These are phyloP conservation scores for Pyrus bretschneideri DNA, from an alignment of 306 rosid genomes.

Conservation along the genomic window DNA sequence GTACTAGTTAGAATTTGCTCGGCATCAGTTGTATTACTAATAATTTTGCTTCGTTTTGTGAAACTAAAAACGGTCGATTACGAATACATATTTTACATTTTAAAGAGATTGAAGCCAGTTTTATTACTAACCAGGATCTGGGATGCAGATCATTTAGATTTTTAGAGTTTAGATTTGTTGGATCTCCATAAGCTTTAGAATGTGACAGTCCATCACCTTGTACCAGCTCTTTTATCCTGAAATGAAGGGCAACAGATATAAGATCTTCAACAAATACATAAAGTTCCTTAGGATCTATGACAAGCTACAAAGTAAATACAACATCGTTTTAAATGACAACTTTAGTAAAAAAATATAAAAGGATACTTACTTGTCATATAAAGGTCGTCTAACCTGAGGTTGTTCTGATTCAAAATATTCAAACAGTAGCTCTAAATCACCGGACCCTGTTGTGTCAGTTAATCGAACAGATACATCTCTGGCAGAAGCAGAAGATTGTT, in stretches of 20 bases:
- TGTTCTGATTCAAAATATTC: conserved; percentile 81
- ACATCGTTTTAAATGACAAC: background rate
- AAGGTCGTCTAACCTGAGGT: conserved; percentile 71
- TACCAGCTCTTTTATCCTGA: conserved; percentile 67
- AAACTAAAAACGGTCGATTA: background rate
- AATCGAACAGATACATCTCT: conserved; percentile 24
- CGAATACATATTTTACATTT: background rate
- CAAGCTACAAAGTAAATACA: background rate
- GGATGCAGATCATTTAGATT: conserved; percentile 67
- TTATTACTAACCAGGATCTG: conserved; percentile 56
- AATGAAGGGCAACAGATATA: conserved; percentile 19
- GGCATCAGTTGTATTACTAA: background rate
- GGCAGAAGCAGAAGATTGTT: conserved; percentile 23
- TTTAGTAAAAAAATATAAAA: background rate
- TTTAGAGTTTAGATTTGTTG: conserved; percentile 48
- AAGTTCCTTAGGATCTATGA: background rate
- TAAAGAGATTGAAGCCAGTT: background rate
- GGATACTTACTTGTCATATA: conserved; percentile 56
- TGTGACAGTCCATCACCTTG: conserved; percentile 34
- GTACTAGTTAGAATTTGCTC: conserved; percentile 12
- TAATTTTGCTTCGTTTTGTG: background rate
- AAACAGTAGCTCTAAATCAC: conserved; percentile 59
- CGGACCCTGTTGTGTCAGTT: conserved; percentile 11
- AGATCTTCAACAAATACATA: conserved; percentile 2
- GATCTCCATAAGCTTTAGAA: conserved; percentile 50